Evolutionary conservation across 352 stramenopile species (phyloP), one percentile per base, ranked within the genome.

Genomic region (Phytophthora sp.): DNA sequence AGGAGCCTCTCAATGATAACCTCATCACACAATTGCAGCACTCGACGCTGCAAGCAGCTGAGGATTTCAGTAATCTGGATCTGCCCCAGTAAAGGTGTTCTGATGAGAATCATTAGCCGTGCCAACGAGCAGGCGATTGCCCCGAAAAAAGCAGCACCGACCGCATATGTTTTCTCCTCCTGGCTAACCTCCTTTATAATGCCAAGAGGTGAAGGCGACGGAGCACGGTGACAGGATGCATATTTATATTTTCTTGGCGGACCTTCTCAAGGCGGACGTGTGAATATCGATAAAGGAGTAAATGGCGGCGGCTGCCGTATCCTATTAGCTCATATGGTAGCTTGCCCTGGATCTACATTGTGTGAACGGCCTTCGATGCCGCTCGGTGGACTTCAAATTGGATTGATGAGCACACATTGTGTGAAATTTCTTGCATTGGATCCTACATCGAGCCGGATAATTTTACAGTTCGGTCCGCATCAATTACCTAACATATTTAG

Each of bases 21-120:
- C 83, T 93, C 11, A 46, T 93, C 31, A 84, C 77, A 7, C 79
- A 84, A 8, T 70, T 95, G 50, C 63, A 93, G 53, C 72, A 73
- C 21, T 71, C 89, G 23, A 83, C 86, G 11, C 12, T 91, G 23
- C 74, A 74, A 11, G 86, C 82, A 3, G 82, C 93, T 1, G 83
- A 91, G 35, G 93, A 93, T 50, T 90, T 95, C 44, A 88, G 72
- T 71, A 88, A 88, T 53, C 77, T 84, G 27, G 84, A 95, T 69
- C 58, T 92, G 13, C 65, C 79, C n/a, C 79, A 89, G 29, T 20
- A 77, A 93, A 57, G 83, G 83, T 12, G 93, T 95, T 63, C 71
- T 95, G 2, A 80, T 93, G 4, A 84, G 86, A 24, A 95, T 95
- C 53, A 91, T 95, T 69, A 93, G 91, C 49, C 84, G 84, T 42